Evolutionary conservation across 192 early-diverging fungal genomes (phyloP).

Genomic region (Funneliformis mosseae): DNA sequence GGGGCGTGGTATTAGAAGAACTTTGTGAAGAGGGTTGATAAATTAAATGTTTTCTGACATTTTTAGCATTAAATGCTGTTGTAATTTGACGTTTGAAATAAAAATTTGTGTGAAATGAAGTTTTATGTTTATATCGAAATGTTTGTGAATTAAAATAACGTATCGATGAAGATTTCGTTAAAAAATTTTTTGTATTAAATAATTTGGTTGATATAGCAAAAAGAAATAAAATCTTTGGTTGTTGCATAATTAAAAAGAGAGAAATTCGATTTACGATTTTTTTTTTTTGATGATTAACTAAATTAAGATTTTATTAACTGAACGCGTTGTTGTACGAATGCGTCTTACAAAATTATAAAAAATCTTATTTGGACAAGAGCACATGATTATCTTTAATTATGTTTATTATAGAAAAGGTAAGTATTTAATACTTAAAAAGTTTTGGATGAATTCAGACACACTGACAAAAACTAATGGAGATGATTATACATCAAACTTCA

Average conservation of each 20-base stretch:
- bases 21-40: conserved; percentile 13
- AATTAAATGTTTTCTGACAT: not conserved
- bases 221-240: not conserved
- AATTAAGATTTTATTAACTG: too few species aligned
- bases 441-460: too few species aligned
- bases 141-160: not conserved
- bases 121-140: not conserved
- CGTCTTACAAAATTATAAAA: too few species aligned
- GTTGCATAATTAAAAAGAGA: not conserved
- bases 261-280: not conserved
- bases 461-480: too few species aligned
- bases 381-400: too few species aligned
- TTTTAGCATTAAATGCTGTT: not conserved
- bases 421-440: too few species aligned
- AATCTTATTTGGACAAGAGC: too few species aligned
- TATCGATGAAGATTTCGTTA: not conserved
- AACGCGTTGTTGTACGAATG: too few species aligned
- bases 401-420: too few species aligned
- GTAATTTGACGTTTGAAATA: not conserved
- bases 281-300: too few species aligned
- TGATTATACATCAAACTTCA: too few species aligned
- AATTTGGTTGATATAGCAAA: not conserved
- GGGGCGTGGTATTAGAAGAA: not conserved
- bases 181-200: conserved; percentile 1
- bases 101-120: not conserved